Percentiles rank a stretch among this genome's conserved stretches.
These are phyloP conservation scores for Blastocystis sp. DNA, from an alignment of 352 stramenopile genomes.

Conservation along the genomic window DNA sequence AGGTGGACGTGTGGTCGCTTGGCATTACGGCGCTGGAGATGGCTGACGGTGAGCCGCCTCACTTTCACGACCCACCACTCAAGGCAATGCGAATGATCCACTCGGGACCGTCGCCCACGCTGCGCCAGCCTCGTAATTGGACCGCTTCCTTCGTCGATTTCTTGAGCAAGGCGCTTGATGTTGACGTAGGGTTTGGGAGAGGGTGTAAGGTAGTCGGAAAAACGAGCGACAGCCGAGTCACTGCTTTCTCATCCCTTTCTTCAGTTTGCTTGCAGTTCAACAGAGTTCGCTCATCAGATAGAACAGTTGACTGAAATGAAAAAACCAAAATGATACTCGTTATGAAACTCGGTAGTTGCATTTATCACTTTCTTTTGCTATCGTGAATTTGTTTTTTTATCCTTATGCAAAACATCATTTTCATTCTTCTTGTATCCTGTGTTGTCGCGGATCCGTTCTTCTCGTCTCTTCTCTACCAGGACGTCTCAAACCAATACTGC, in stretches of 20 bases:
- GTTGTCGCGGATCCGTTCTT: constrained; percentile 41
- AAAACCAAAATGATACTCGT: no score
- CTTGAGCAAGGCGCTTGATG: constrained; percentile 70
- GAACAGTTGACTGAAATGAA: neutral
- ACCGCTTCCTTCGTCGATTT: constrained; percentile 71
- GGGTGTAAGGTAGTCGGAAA: constrained; percentile 56
- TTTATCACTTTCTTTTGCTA: neutral
- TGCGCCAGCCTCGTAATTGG: constrained; percentile 71
- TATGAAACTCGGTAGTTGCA: neutral
- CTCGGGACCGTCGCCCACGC: constrained; percentile 69
- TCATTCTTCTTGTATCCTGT: constrained; percentile 19
- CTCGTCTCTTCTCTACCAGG: constrained; percentile 40
- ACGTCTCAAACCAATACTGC: constrained; percentile 48
- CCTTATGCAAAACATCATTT: neutral
- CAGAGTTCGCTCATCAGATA: constrained; percentile 61
- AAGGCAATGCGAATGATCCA: constrained; percentile 66
- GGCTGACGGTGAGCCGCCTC: constrained; percentile 74
- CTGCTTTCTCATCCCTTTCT: constrained; percentile 78
- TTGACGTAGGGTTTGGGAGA: constrained; percentile 57
- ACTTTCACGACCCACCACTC: constrained; percentile 78
- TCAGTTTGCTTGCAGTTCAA: constrained; percentile 59
- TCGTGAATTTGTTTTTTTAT: neutral
- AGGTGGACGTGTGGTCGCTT: constrained; percentile 75
- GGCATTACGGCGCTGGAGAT: constrained; percentile 78
- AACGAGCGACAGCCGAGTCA: constrained; percentile 70